These are phyloP conservation scores for Pseudocercospora crystallina DNA, from an alignment of 2,329 filamentous ascomycete species.

Conservation along the genomic window DNA sequence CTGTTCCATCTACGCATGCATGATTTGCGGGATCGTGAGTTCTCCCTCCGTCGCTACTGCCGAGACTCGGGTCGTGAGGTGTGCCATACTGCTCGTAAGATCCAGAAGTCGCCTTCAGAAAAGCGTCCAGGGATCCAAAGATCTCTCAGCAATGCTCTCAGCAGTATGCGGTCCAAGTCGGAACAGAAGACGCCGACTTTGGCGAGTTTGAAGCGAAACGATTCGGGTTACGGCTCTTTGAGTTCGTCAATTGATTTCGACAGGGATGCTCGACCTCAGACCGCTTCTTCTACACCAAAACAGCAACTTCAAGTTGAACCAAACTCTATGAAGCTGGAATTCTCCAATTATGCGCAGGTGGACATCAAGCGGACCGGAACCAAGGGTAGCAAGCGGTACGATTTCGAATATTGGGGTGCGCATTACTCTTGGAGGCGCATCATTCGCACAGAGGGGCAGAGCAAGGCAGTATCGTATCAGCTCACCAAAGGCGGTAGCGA, in stretches of 20 bases:
- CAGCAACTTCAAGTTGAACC: slow-evolving; percentile 9
- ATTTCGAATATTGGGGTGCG: slow-evolving; percentile 91
- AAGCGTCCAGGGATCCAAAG: slow-evolving; percentile 55
- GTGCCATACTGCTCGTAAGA: slow-evolving; percentile 76
- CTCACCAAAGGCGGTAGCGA: slow-evolving; percentile 67
- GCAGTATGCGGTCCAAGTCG: slow-evolving; percentile 56
- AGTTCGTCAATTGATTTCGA: slow-evolving; percentile 38
- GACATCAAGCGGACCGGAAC: slow-evolving; percentile 71
- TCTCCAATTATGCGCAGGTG: slow-evolving; percentile 94
- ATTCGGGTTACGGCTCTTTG: slow-evolving; percentile 58
- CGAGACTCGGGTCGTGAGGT: slow-evolving; percentile 91
- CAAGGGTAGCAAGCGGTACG: slow-evolving; percentile 72
- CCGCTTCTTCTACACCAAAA: slow-evolving; percentile 9
- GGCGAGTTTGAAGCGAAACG: slow-evolving; percentile 52
- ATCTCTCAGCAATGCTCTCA: slow-evolving; percentile 61
- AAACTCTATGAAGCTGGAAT: slow-evolving; percentile 85
- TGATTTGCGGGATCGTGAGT: slow-evolving; percentile 80
- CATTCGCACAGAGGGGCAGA: slow-evolving; percentile 63
- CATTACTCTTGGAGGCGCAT: slow-evolving; percentile 81
- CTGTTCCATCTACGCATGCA: slow-evolving; percentile 96
- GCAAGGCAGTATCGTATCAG: slow-evolving; percentile 72
- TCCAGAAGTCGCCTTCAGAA: slow-evolving; percentile 52
- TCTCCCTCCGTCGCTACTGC: slow-evolving; percentile 88
- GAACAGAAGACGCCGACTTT: slow-evolving; percentile 46
- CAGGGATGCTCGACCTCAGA: slow-evolving; percentile 53